These are phyloP conservation scores for Periconia macrospinosa DNA, from an alignment of 2,329 filamentous ascomycete species.

Conservation along the genomic window DNA sequence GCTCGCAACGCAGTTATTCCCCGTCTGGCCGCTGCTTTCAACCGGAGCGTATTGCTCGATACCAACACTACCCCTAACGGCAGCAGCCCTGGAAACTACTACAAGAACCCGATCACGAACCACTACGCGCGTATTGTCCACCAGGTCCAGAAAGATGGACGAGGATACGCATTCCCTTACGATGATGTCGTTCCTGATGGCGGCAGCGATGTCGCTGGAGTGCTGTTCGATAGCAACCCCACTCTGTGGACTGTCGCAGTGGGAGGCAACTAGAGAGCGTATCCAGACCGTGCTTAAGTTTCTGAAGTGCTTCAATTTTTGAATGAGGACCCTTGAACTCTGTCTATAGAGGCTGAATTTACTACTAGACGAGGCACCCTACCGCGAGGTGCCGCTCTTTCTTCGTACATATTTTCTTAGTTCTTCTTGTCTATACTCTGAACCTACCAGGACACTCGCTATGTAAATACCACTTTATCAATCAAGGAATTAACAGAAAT, in stretches of 20 bases:
- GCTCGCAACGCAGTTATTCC: conserved; percentile 65
- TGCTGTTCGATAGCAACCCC: conserved; percentile 50
- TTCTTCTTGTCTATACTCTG: not conserved
- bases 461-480: not conserved
- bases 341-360: not conserved
- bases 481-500: not conserved
- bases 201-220: conserved; percentile 57
- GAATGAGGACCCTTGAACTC: not conserved
- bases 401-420: not conserved
- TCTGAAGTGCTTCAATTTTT: no score
- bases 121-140: conserved; percentile 67
- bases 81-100: conserved; percentile 33
- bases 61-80: conserved; percentile 44
- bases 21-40: conserved; percentile 74
- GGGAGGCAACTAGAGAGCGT: conserved; percentile 36
- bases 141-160: conserved; percentile 59
- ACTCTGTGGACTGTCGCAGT: conserved; percentile 48
- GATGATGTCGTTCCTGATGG: conserved; percentile 66
- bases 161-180: conserved; percentile 68
- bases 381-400: not conserved
- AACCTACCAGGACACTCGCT: not conserved
- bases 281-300: no score
- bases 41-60: conserved; percentile 68
- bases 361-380: not conserved
- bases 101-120: conserved; percentile 46